Evolutionary conservation across 495 filamentous ascomycete genomes (phyloP), one percentile per base, ranked within the genome.

Genomic region (Schizothecium vesticola): DNA sequence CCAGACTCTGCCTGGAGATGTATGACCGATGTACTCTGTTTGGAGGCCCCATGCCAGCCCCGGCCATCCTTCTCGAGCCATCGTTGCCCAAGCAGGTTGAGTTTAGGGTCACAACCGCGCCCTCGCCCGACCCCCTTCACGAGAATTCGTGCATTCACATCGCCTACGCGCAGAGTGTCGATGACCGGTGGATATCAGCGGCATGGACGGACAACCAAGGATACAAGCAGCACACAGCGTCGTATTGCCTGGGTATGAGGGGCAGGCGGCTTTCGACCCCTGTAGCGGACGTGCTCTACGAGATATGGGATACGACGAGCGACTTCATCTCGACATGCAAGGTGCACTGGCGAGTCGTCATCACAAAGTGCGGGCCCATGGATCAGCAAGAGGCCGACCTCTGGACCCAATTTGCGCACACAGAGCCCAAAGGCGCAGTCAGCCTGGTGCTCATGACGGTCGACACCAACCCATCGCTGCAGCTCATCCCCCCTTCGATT

Each of bases 131-230:
- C 26, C 83, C 95, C 0, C 78, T 97, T n/a, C 88, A 90, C 61
- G 92, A 96, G 73, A 92, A 93, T 36, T 88, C 86, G 13, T 89
- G 89, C 68, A 86, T 99, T 12, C 96, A 99, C 75, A 79, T 98
- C 59, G 93, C 91, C 9, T 97, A 94, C 74, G 90, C 90, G 0
- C 87, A 89, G 68, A 94, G 91, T 74, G 80, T 89, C 29, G 92
- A 95, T 74, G 88, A 91, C 59, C 86, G 91, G 21, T 99, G 96
- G 96, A 77, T 97, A 59, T 90, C 90, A 1, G 93, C 88, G 5
- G 91, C 91, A n/a, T 99, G 96, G 96, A 92, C 91, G 1, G 93
- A 98, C 77, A 93, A 87, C 71, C 85, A 82, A 25, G 96, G 95
- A 0, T 86, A 81, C 56, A 85, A 91, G 66, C 92, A 96, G 75